phyloP scores from a whole-genome alignment of 371 early-diverging fungal genomes.

The Batkoa obscura region DNA sequence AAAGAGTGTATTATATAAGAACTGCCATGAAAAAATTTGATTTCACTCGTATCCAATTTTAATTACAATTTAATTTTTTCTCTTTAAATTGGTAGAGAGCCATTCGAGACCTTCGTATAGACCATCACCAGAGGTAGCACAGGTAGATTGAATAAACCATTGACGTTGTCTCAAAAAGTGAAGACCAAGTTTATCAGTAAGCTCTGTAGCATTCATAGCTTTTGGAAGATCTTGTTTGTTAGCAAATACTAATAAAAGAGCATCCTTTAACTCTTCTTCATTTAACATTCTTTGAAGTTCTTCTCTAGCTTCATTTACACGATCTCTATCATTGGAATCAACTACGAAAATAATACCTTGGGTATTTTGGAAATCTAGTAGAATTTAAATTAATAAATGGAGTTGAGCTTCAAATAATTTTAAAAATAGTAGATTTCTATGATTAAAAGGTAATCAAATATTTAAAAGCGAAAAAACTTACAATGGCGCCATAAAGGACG shows the following conservation, averaged over 20 bases:
- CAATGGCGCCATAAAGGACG: conserved; percentile 81
- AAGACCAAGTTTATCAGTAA: conserved; percentile 70
- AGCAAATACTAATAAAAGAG: conserved; percentile 65
- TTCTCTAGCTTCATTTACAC: conserved; percentile 73
- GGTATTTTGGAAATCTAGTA: conserved; percentile 59
- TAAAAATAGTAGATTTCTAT: too few species aligned
- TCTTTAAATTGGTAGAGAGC: conserved; percentile 37
- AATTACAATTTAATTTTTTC: conserved; percentile 16
- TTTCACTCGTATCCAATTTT: too few species aligned
- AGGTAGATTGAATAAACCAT: conserved; percentile 87
- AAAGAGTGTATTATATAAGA: too few species aligned
- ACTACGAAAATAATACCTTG: conserved; percentile 90
- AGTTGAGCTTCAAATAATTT: too few species aligned
- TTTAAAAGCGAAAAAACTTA: conserved; percentile 13
- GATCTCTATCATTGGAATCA: conserved; percentile 83
- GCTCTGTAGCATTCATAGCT: conserved; percentile 65
- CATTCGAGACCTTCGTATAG: conserved; percentile 83
- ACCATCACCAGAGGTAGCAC: conserved; percentile 87
- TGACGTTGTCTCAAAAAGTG: conserved; percentile 62
- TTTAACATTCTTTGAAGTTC: conserved; percentile 73
- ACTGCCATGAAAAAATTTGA: too few species aligned
- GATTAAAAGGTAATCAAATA: too few species aligned
- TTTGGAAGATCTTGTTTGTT: conserved; percentile 86
- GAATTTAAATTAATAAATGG: background rate
- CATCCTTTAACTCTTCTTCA: conserved; percentile 73